Evolutionary conservation across 441 rosid genomes (phyloP).

Genomic region (Dalechampia spathulata): DNA sequence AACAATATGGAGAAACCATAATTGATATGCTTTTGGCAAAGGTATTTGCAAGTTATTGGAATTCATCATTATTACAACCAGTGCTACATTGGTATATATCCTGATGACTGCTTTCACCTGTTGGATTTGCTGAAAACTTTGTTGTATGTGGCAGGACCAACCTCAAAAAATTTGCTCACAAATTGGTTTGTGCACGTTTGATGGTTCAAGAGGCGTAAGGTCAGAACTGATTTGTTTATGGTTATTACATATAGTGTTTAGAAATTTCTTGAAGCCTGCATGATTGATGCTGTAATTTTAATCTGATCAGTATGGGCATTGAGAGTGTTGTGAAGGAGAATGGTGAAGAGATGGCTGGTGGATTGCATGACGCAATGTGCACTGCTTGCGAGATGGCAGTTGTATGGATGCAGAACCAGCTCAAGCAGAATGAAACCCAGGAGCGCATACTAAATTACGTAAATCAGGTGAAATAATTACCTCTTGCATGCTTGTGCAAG

Average conservation of each 20-base stretch:
- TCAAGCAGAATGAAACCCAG: constrained; percentile 55
- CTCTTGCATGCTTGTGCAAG: not conserved
- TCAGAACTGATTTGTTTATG: constrained; percentile 15
- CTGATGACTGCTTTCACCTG: no score
- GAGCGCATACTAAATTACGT: constrained; percentile 45
- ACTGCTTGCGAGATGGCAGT: constrained; percentile 71
- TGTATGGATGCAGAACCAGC: constrained; percentile 72
- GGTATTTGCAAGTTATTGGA: constrained; percentile 31
- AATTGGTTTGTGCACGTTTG: constrained; percentile 63
- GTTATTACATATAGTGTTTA: no score
- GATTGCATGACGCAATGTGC: constrained; percentile 44
- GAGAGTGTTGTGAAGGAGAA: constrained; percentile 52
- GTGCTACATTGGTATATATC: no score
- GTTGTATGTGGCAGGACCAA: constrained; percentile 36
- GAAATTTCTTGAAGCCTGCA: not conserved
- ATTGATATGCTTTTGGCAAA: constrained; percentile 49
- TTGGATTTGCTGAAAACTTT: constrained; percentile 1
- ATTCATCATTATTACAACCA: no score
- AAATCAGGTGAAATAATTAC: constrained; percentile 33
- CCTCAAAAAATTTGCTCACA: constrained; percentile 64
- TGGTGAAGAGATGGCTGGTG: constrained; percentile 20
- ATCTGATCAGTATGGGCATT: constrained; percentile 53
- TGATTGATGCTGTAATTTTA: constrained; percentile 3
- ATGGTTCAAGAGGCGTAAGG: constrained; percentile 64
- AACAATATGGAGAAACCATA: constrained; percentile 59